Evolutionary conservation across 495 filamentous ascomycete species (phyloP).

Genomic region (Massariosphaeria phaeospora): DNA sequence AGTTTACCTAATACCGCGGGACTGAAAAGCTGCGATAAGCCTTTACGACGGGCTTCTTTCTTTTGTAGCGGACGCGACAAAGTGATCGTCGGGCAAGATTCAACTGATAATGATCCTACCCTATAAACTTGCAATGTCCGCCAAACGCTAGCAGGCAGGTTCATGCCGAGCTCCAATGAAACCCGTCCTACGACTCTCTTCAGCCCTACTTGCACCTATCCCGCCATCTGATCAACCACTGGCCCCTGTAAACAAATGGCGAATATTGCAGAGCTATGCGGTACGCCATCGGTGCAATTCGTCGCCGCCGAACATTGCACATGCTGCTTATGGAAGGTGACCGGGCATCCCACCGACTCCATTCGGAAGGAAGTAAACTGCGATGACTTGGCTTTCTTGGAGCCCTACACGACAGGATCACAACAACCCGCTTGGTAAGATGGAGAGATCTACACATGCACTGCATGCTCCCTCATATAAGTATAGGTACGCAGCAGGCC

Average conservation of each 20-base stretch:
- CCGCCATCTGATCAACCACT: neutral
- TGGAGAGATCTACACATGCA: neutral
- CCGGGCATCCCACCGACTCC: too few species aligned
- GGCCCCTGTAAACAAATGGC: too few species aligned
- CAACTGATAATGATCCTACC: too few species aligned
- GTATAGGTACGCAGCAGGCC: neutral
- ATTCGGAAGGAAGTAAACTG: neutral
- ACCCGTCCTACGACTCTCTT: neutral
- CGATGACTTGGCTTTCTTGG: neutral
- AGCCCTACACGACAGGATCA: neutral
- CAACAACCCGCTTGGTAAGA: neutral
- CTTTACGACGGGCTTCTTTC: too few species aligned
- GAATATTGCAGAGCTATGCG: too few species aligned
- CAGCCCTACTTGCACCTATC: neutral
- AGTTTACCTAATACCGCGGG: too few species aligned
- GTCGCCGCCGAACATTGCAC: neutral
- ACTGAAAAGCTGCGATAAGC: too few species aligned
- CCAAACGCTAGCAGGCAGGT: too few species aligned
- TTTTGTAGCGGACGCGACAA: too few species aligned
- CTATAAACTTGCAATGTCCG: too few species aligned
- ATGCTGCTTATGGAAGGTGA: neutral
- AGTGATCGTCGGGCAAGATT: too few species aligned
- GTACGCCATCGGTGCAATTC: neutral
- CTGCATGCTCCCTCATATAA: neutral
- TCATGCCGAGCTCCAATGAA: neutral